Conservation (phyloP, 2,329 filamentous ascomycete genomes). For the Colletotrichum sp. region DNA sequence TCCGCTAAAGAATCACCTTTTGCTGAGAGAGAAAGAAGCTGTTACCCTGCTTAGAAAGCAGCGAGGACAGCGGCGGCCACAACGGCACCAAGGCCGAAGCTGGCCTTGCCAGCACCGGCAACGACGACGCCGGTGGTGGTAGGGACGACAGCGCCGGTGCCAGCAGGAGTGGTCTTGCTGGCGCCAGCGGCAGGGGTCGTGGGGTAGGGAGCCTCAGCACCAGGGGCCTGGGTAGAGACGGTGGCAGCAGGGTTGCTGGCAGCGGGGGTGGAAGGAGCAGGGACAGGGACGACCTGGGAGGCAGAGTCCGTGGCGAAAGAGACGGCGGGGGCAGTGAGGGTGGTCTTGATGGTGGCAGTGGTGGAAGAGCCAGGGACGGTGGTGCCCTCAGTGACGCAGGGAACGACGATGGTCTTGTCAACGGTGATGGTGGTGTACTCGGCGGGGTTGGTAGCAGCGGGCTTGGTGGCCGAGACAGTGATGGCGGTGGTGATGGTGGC, state of each 20-base stretch:
- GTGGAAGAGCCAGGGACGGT: constrained; percentile 49
- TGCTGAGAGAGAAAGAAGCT: background rate
- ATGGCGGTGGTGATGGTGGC: constrained; percentile 67
- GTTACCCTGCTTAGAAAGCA: constrained; percentile 24
- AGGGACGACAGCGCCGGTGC: constrained; percentile 38
- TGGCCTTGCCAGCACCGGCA: constrained; percentile 43
- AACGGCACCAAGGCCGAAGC: constrained; percentile 50
- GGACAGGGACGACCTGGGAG: constrained; percentile 42
- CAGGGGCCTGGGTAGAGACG: constrained; percentile 24
- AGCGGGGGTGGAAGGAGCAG: constrained; percentile 38
- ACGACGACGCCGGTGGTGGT: constrained; percentile 36
- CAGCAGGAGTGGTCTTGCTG: constrained; percentile 27
- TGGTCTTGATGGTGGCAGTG: constrained; percentile 56
- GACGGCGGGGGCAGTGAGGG: constrained; percentile 59
- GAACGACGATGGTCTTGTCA: constrained; percentile 51
- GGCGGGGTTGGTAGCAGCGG: constrained; percentile 51
- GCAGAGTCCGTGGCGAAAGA: constrained; percentile 46
- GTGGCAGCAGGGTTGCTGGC: constrained; percentile 22
- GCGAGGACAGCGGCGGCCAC: constrained; percentile 48
- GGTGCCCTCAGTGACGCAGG: constrained; percentile 53
- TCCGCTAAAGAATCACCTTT: constrained; percentile 6
- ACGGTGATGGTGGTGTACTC: constrained; percentile 57
- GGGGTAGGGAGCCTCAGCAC: constrained; percentile 23
- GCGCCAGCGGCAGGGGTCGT: constrained; percentile 29
- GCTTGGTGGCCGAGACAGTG: constrained; percentile 53